Evolutionary conservation across 495 filamentous ascomycete genomes (phyloP).

Genomic region (Aspergillus biplanus): DNA sequence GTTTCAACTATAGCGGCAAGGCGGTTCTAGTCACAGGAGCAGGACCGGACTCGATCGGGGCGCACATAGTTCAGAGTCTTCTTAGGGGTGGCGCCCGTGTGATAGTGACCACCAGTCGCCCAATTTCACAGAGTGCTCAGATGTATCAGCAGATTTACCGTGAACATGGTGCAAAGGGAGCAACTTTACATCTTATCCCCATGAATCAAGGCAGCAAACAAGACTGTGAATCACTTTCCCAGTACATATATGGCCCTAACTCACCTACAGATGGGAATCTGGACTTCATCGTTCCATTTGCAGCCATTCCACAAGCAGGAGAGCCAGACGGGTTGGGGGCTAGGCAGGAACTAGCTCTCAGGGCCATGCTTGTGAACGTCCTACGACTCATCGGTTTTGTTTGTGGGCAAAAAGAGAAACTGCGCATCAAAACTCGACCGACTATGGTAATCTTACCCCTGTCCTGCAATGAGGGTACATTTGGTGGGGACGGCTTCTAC

Average conservation of each 20-base stretch:
- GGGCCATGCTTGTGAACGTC: conserved; percentile 98
- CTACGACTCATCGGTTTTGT: conserved; percentile 86
- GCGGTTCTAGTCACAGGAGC: conserved; percentile 97
- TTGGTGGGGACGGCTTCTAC: conserved; percentile 96
- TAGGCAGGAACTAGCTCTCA: conserved; percentile 93
- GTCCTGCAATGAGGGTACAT: conserved; percentile 97
- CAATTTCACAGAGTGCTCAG: conserved; percentile 91
- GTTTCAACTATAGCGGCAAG: conserved; percentile 60
- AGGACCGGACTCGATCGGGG: conserved; percentile 95
- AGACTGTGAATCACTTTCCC: conserved; percentile 88
- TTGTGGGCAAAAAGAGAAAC: conserved; percentile 74
- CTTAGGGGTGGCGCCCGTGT: conserved; percentile 96
- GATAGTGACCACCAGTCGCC: conserved; percentile 91
- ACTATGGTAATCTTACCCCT: conserved; percentile 94
- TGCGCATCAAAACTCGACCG: conserved; percentile 86
- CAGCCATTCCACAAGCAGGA: conserved; percentile 92
- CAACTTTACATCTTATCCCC: conserved; percentile 91
- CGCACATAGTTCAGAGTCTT: conserved; percentile 92
- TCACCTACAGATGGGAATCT: conserved; percentile 94
- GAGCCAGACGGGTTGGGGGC: conserved; percentile 87
- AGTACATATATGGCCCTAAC: conserved; percentile 94
- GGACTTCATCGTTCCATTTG: conserved; percentile 94
- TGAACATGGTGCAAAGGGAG: conserved; percentile 83
- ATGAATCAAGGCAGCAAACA: conserved; percentile 99
- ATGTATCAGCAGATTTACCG: conserved; percentile 98